Conservation (phyloP, 768 basidiomycete genomes). For the Macrocybe gigantea region DNA sequence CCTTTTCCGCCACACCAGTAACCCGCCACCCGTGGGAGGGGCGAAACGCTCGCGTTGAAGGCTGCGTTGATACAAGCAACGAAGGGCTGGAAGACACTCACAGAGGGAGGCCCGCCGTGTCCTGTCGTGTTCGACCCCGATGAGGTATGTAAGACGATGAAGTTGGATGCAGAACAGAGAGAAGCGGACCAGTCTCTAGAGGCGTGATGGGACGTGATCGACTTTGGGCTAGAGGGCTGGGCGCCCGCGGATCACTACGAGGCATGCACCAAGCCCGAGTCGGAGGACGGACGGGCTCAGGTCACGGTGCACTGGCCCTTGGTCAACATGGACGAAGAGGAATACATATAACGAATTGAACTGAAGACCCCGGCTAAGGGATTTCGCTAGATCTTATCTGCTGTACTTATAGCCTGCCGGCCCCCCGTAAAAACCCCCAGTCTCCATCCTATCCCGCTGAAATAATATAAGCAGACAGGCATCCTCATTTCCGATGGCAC, state of each 20-base stretch:
- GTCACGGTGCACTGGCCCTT: slow-evolving; percentile 36
- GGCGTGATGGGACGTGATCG: slow-evolving; percentile 18
- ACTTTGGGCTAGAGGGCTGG: slow-evolving; percentile 34
- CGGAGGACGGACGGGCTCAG: slow-evolving; percentile 32
- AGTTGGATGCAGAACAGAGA: slow-evolving; percentile 25
- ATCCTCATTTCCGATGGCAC: too few species aligned
- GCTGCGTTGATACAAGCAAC: slow-evolving; percentile 36
- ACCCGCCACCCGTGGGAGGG: slow-evolving; percentile 48
- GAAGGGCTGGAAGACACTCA: slow-evolving; percentile 36
- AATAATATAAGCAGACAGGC: too few species aligned
- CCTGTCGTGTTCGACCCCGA: slow-evolving; percentile 40
- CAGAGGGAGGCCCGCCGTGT: slow-evolving; percentile 32
- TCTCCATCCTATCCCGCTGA: too few species aligned
- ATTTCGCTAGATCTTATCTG: neutral
- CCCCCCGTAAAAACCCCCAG: too few species aligned
- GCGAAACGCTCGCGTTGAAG: slow-evolving; percentile 43
- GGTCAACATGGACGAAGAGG: slow-evolving; percentile 44
- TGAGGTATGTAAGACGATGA: slow-evolving; percentile 35
- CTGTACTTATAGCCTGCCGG: too few species aligned
- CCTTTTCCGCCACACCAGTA: slow-evolving; percentile 38
- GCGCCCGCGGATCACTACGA: slow-evolving; percentile 36
- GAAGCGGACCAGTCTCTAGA: slow-evolving; percentile 25
- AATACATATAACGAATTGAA: slow-evolving; percentile 31
- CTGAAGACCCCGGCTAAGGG: slow-evolving; percentile 4
- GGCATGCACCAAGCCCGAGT: slow-evolving; percentile 20